Conservation (phyloP, 345 rosid genomes). For the Pistacia integerrima region DNA sequence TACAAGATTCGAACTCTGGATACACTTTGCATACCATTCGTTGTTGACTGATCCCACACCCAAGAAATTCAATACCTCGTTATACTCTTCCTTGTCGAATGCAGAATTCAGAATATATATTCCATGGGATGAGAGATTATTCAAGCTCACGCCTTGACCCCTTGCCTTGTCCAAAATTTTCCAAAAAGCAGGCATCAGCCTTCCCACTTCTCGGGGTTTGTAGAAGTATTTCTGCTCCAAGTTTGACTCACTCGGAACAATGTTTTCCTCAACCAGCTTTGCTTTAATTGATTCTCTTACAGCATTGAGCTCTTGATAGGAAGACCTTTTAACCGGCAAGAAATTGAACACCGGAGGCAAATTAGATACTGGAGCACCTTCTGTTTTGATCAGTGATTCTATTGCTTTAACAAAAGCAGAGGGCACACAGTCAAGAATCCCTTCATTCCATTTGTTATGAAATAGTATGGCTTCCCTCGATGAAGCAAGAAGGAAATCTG, state of each 20-base stretch:
- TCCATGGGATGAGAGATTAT: slow-evolving; percentile 69
- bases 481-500: slow-evolving; percentile 66
- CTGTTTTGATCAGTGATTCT: slow-evolving; percentile 49
- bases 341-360: slow-evolving; percentile 53
- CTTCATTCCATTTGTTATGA: slow-evolving; percentile 75
- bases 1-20: slow-evolving; percentile 54
- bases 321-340: slow-evolving; percentile 54
- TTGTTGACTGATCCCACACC: slow-evolving; percentile 41
- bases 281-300: slow-evolving; percentile 45
- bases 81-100: slow-evolving; percentile 41
- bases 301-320: slow-evolving; percentile 34
- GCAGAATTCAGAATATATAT: slow-evolving; percentile 43
- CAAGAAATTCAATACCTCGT: slow-evolving; percentile 49
- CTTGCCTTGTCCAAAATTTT: slow-evolving; percentile 52
- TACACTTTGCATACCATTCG: slow-evolving; percentile 67
- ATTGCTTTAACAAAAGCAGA: slow-evolving; percentile 64
- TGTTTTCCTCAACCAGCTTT: slow-evolving; percentile 40
- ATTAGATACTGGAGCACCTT: slow-evolving; percentile 52
- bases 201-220: slow-evolving; percentile 56
- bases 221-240: slow-evolving; percentile 58
- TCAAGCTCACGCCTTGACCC: slow-evolving; percentile 45
- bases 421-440: slow-evolving; percentile 67
- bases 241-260: slow-evolving; percentile 60
- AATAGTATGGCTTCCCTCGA: slow-evolving; percentile 69
- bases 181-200: slow-evolving; percentile 66